Base-by-base conservation (phyloP, 2,329 filamentous ascomycete species). In the Colletotrichum chrysophilum region DNA sequence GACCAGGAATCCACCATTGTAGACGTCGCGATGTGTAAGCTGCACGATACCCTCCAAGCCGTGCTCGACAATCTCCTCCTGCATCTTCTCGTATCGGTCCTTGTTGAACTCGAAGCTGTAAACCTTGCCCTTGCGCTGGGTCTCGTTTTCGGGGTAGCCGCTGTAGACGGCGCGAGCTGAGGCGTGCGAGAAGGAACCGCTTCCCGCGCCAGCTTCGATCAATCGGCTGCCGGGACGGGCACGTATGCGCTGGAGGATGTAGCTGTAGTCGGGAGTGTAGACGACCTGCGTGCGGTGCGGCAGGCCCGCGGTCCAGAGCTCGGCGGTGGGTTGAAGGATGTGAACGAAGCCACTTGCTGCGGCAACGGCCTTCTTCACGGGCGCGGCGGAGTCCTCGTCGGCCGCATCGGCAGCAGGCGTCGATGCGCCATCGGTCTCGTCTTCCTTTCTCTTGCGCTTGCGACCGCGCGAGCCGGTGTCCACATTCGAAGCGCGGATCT, bases 391-490 rank as follows among this genome's bases (percentile, higher is more conserved):
- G 79, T 83, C 73, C 79, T 81, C 70, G 78, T 82, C 26, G 81
- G 84, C 76, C 74, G 84, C 81, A 65, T 85, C 84, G 34, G 84
- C 83, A 4, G 72, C 69, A 7, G 78, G 75, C 14, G 78, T 78
- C n/a, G 77, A 76, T 10, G 32, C 75, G 43, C 43, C 43, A 26
- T 78, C 67, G n/a, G 69, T 71, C 69, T 88, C 88, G 52, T 87
- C 88, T 7, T 81, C 84, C 69, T 87, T 86, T 18, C 87, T 84
- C 82, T 93, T 93, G 70, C 90, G 88, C 84, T 93, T 94, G 67
- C 94, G 91, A 38, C 95, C 95, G 79, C 96, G 89, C n/a, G 95
- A 97, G 14, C 96, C 96, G 0, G 96, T 98, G 81, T 98, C 95
- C 72, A 98, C 96, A 36, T 93, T 92, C 3, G 96, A 98, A 9